Percentiles rank a stretch among this genome's conserved stretches.
phyloP scores from a whole-genome alignment of 768 basidiomycete genomes.

The Tricholomella constricta region DNA sequence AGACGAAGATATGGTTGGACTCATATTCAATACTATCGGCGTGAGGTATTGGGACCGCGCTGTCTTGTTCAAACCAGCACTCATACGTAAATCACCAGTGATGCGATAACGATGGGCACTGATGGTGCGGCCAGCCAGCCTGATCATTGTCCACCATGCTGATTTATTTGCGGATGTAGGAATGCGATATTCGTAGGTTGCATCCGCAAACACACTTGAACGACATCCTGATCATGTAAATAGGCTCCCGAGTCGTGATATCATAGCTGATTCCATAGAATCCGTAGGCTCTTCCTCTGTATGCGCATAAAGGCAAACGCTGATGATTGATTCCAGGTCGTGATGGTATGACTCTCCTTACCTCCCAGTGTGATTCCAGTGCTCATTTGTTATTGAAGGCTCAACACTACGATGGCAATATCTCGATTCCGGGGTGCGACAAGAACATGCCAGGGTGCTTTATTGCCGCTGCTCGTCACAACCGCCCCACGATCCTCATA shows the following conservation, averaged over 20 bases:
- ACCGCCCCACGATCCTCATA: constrained; percentile 84
- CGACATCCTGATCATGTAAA: constrained; percentile 6
- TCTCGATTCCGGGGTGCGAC: constrained; percentile 86
- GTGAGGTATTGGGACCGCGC: constrained; percentile 54
- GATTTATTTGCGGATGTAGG: constrained; percentile 41
- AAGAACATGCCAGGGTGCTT: constrained; percentile 93
- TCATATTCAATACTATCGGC: constrained; percentile 86
- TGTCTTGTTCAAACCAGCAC: neutral
- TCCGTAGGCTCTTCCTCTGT: constrained; percentile 44
- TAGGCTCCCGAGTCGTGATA: constrained; percentile 82
- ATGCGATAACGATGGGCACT: constrained; percentile 90
- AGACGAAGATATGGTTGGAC: constrained; percentile 77
- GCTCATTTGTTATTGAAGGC: constrained; percentile 45
- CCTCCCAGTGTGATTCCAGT: neutral
- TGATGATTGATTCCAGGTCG: constrained; percentile 40
- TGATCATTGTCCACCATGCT: neutral
- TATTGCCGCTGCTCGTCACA: constrained; percentile 85
- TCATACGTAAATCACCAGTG: constrained; percentile 40
- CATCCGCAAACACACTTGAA: neutral
- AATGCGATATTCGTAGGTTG: constrained; percentile 84
- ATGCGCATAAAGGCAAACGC: constrained; percentile 42
- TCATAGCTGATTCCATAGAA: constrained; percentile 91
- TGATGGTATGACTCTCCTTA: constrained; percentile 43
- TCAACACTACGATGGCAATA: constrained; percentile 88
- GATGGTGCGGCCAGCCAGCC: constrained; percentile 53